Evolutionary conservation across 176 grass and related monocot genomes (phyloP), one percentile per base, ranked within the genome.

Genomic region (Typha latifolia): DNA sequence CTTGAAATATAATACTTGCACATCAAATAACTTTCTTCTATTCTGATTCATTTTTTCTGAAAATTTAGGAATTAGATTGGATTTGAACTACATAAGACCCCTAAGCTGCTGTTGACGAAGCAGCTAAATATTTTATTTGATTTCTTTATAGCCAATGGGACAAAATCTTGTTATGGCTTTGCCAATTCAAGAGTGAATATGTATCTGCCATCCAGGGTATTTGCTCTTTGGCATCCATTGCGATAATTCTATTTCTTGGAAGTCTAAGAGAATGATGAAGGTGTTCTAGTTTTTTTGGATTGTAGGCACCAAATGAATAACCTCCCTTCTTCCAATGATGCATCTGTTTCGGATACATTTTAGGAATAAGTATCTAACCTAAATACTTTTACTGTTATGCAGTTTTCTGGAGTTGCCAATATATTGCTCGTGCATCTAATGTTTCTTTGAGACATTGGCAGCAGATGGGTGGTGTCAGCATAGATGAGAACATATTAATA

Each of bases 351-450:
- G 0, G 11, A 14, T 57, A n/a, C 26, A 2, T 65, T 67, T 67
- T 56, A 66, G 72, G n/a, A 5, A 1, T 43, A 43, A 59, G 13
- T 15, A 12, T 14, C 37, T 67, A 27, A 61, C 50, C 49, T 4
- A 61, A 63, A 11, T 61, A 48, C 61, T 66, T 69, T 78, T 77
- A 12, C 74, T 72, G 10, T 31, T 53, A 71, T 62, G 48, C 77
- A 99, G 94, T 93, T 56, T 90, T 82, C 61, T 99, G 94, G 94
- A 99, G 83, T 73, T 99, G 94, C 69, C 94, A 99, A 72, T 90
- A 82, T 70, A 99, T 99, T 62, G 94, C 89, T 26, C 86, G 89
- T 18, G 78, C 86, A 73, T 99, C 94, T 50, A 99, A 99, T 72
- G 62, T 82, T 71, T 99, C 94, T 73, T 61, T 99, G 81, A 99